Conservation (phyloP, 495 filamentous ascomycete genomes). For the Chaetomium fimeti region DNA sequence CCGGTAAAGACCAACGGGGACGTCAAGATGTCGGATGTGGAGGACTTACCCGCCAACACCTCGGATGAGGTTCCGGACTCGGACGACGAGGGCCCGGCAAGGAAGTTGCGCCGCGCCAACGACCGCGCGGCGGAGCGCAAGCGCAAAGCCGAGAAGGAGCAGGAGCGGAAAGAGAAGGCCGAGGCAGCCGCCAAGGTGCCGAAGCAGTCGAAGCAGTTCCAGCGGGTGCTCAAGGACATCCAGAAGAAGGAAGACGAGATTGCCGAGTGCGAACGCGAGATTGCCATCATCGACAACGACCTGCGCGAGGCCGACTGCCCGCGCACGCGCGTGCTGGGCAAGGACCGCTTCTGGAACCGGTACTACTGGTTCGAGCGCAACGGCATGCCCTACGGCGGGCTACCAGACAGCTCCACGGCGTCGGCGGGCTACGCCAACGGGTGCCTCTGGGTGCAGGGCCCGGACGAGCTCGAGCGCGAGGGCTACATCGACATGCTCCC, state of each 20-base stretch:
- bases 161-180: constrained; percentile 72
- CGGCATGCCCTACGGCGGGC: constrained; percentile 90
- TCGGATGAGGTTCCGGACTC: constrained; percentile 57
- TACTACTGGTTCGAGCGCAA: constrained; percentile 99
- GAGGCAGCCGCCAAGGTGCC: constrained; percentile 79
- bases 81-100: constrained; percentile 60
- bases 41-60: constrained; percentile 51
- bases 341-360: constrained; percentile 94
- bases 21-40: constrained; percentile 63
- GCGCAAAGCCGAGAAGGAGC: constrained; percentile 78
- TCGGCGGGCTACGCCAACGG: constrained; percentile 88
- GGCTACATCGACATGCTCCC: constrained; percentile 71
- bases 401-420: constrained; percentile 84
- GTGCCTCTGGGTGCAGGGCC: constrained; percentile 93
- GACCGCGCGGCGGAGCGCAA: constrained; percentile 77
- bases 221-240: constrained; percentile 82
- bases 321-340: constrained; percentile 81
- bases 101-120: constrained; percentile 72
- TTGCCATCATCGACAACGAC: constrained; percentile 81
- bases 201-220: constrained; percentile 80
- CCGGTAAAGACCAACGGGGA: constrained; percentile 51
- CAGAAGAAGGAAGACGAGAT: constrained; percentile 78
- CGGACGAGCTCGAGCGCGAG: constrained; percentile 80
- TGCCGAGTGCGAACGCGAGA: constrained; percentile 76
- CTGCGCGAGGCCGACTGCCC: constrained; percentile 90